These are phyloP conservation scores for Fomitopsis serialis DNA, from an alignment of 768 basidiomycete genomes.

Conservation along the genomic window DNA sequence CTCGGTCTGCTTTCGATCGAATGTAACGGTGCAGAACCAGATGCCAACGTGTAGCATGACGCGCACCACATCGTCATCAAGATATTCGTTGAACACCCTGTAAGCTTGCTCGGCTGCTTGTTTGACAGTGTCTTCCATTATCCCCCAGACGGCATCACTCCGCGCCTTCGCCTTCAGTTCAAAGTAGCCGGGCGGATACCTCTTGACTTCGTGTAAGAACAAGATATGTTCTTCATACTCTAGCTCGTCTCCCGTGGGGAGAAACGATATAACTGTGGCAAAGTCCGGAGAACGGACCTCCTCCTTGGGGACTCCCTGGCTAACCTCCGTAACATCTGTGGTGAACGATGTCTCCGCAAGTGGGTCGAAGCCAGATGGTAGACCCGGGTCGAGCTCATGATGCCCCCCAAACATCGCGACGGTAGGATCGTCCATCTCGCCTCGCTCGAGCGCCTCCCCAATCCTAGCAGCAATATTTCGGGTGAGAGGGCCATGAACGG, in stretches of 20 bases:
- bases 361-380: background rate
- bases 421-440: background rate
- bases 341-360: background rate
- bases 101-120: background rate
- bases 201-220: background rate
- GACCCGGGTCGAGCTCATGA: background rate
- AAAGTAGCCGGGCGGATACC: background rate
- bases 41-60: background rate
- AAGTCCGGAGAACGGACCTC: background rate
- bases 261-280: background rate
- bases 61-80: background rate
- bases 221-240: background rate
- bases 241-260: background rate
- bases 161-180: background rate
- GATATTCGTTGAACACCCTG: background rate
- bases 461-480: background rate
- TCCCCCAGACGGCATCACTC: background rate
- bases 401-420: background rate
- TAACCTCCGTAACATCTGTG: background rate
- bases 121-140: background rate
- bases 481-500: background rate
- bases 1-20: background rate
- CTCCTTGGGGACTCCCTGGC: background rate
- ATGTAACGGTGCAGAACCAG: background rate
- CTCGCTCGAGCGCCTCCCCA: background rate